These are phyloP conservation scores for Elsinoe ampelina DNA, from an alignment of 2,329 filamentous ascomycete species.

Conservation along the genomic window DNA sequence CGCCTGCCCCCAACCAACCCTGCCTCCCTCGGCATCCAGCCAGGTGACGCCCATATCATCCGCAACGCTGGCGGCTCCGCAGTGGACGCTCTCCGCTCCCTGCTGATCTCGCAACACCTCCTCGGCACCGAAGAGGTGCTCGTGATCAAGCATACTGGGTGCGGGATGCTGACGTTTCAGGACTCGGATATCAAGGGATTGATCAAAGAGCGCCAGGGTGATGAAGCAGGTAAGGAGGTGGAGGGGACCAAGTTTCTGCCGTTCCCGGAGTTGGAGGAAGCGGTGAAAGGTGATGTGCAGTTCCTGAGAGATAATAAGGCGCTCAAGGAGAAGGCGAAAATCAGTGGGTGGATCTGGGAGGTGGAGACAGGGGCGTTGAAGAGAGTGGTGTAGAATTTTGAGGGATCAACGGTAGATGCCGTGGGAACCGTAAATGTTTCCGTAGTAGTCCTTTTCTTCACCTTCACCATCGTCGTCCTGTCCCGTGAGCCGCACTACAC, in stretches of 20 bases:
- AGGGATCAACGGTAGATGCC: conserved; percentile 23
- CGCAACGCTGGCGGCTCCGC: conserved; percentile 51
- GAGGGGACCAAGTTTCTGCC: conserved; percentile 51
- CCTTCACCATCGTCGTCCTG: conserved; percentile 20
- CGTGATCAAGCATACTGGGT: conserved; percentile 64
- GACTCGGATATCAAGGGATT: background rate
- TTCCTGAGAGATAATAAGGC: conserved; percentile 52
- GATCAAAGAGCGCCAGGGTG: background rate
- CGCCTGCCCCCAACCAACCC: conserved; percentile 53
- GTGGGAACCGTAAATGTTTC: conserved; percentile 23
- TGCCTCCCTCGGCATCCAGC: conserved; percentile 56
- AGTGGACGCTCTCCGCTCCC: conserved; percentile 60
- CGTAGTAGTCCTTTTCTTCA: conserved; percentile 26
- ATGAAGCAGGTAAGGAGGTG: background rate
- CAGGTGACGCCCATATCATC: conserved; percentile 66
- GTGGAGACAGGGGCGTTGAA: conserved; percentile 60
- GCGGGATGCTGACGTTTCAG: conserved; percentile 56
- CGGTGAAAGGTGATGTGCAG: conserved; percentile 56
- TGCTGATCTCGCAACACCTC: conserved; percentile 71
- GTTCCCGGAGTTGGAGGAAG: conserved; percentile 54
- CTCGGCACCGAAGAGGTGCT: conserved; percentile 68
- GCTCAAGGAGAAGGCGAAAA: conserved; percentile 48
- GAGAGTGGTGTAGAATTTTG: conserved; percentile 34
- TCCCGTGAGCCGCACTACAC: conserved; percentile 39
- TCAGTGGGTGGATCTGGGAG: conserved; percentile 71